Evolutionary conservation across 306 rosid species (phyloP).

Genomic region (Gillenia trifoliata): DNA sequence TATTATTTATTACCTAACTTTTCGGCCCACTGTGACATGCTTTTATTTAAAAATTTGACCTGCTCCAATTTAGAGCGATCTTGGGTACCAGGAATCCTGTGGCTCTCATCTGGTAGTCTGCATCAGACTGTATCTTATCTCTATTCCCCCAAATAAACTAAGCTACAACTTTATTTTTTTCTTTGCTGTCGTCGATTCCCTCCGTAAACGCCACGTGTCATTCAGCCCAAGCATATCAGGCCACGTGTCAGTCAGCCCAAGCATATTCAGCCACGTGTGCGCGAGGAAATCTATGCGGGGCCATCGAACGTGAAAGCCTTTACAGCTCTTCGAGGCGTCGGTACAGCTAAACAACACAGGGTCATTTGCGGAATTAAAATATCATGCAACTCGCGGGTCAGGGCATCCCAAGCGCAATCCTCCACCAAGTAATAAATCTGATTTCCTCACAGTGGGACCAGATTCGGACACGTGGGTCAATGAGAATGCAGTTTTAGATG

Average conservation of each 20-base stretch:
- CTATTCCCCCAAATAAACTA: not conserved
- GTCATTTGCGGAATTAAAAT: conserved; percentile 1
- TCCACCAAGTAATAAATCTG: not conserved
- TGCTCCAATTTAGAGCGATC: too few relatives aligned
- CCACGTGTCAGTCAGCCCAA: not conserved
- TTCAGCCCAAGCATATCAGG: not conserved
- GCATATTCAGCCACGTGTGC: not conserved
- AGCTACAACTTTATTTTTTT: not conserved
- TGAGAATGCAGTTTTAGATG: conserved; percentile 47
- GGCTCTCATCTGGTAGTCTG: not conserved
- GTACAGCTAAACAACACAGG: not conserved
- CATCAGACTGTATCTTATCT: conserved; percentile 6
- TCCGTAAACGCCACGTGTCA: not conserved
- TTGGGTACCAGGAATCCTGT: too few relatives aligned
- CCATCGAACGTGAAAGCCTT: not conserved
- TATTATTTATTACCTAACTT: too few relatives aligned
- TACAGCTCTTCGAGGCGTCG: not conserved
- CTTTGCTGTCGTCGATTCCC: not conserved
- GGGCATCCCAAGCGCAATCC: conserved; percentile 4
- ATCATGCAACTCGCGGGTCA: not conserved
- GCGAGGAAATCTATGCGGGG: not conserved
- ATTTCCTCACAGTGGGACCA: conserved; percentile 15
- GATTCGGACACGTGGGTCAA: conserved; percentile 21
- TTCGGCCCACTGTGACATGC: too few relatives aligned
- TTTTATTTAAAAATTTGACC: too few relatives aligned